Evolutionary conservation across 1,284 basidiomycete species (phyloP), one percentile per base, ranked within the genome.

Genomic region (Naganishia sp.): DNA sequence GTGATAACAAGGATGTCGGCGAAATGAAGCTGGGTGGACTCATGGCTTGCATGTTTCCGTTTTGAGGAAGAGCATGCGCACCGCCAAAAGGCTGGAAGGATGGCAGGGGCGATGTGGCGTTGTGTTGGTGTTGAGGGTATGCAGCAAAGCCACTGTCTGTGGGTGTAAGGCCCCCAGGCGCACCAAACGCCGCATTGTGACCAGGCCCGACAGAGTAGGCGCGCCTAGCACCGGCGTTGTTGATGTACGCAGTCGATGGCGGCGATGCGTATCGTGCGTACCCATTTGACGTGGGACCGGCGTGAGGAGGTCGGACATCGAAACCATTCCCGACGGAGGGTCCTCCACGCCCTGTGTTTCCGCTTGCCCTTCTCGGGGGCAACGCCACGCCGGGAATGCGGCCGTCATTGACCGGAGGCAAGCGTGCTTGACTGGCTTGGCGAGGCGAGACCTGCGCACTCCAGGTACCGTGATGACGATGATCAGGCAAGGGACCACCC

Each of bases 401-500:
- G 60, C 53, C 65, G 60, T 15, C 70, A 53, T 58, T 72, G 70
- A 63, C 68, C 54, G 58, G 69, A 46, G 13, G 73, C 69, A 65
- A 72, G 69, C 68, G 55, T 25, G 35, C 55, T 31, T 51, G 68
- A 25, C 31, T 47, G 17, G 63, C 58, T 46, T 73, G 74, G 4
- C 71, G 68, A 32, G 73, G 71, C 71, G 74, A 77, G 39, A 66
- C 68, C 25, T 65, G 63, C 17, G 69, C 55, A 54, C 55, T 69
- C 68, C 50, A 63, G 23, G 43, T 69, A 61, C 66, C 71, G 61
- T 9, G 70, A 55, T 43, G 71, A 71, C 39, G 75, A 74, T 25
- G 76, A 64, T 70, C 52, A 4, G 51, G 60, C 13, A 66, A 43
- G 17, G 79, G 77, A 18, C 78, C 72, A 67, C 78, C 77, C 42